Evolutionary conservation across 371 early-diverging fungal genomes (phyloP).

Genomic region (Lichtheimia corymbifera): DNA sequence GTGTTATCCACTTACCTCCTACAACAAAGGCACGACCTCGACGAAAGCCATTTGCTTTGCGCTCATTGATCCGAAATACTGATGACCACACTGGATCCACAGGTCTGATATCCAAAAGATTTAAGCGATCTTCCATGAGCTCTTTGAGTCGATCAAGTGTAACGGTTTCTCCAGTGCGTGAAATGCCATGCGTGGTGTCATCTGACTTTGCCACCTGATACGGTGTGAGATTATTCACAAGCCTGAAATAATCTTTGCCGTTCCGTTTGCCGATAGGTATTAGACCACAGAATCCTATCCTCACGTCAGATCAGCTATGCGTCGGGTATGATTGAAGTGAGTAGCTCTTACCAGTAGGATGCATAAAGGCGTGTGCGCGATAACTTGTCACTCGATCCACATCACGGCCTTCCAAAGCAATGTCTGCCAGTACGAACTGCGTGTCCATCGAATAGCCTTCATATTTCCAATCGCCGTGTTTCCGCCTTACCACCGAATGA

Average conservation of each 20-base stretch:
- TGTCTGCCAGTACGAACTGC: conserved; percentile 33
- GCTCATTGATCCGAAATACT: conserved; percentile 43
- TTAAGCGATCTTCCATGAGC: conserved; percentile 3
- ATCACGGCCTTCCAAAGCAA: conserved; percentile 16
- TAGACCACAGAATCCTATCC: conserved; percentile 6
- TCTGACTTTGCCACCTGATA: conserved; percentile 9
- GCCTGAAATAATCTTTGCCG: conserved; percentile 1
- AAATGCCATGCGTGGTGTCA: conserved; percentile 6
- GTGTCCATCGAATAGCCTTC: conserved; percentile 32
- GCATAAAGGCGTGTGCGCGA: conserved; percentile 5
- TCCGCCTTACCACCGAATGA: conserved; percentile 36
- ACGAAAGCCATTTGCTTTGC: conserved; percentile 44
- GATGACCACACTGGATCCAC: conserved; percentile 19
- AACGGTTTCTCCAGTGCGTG: background rate
- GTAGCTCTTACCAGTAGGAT: background rate
- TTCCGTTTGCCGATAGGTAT: conserved; percentile 12
- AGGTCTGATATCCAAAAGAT: conserved; percentile 8
- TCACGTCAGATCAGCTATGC: background rate
- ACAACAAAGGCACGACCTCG: conserved; percentile 35
- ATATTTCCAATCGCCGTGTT: conserved; percentile 28
- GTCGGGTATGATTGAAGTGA: too few relatives aligned
- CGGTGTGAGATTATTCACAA: conserved; percentile 8
- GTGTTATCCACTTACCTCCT: conserved; percentile 29
- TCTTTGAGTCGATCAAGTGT: conserved; percentile 9
- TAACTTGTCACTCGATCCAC: background rate